Conservation (phyloP, 495 filamentous ascomycete species). For the Trichocladium uniseriatum region DNA sequence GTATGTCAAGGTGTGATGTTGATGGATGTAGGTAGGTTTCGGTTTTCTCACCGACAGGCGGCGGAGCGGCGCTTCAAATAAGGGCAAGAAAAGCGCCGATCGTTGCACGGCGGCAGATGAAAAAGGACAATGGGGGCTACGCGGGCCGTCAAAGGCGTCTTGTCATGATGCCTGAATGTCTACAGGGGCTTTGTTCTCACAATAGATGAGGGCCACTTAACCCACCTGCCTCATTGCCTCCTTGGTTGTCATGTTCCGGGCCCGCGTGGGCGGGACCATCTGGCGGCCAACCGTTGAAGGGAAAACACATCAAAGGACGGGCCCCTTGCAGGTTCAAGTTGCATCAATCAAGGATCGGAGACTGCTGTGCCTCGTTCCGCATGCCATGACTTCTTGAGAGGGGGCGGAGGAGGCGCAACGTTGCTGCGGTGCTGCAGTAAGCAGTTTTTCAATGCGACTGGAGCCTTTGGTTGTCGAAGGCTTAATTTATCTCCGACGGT, state of each 20-base stretch:
- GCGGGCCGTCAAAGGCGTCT: slow-evolving; percentile 1
- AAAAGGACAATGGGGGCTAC: neutral
- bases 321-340: too few relatives aligned
- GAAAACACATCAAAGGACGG: neutral
- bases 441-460: too few relatives aligned
- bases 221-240: neutral
- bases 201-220: neutral
- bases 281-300: slow-evolving; percentile 10
- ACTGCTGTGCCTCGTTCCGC: too few relatives aligned
- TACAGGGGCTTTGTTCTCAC: neutral
- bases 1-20: neutral
- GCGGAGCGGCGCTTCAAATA: neutral
- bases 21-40: neutral
- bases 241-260: neutral
- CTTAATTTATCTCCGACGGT: too few relatives aligned
- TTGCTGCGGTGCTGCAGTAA: too few relatives aligned
- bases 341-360: too few relatives aligned
- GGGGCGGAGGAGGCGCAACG: too few relatives aligned
- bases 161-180: neutral
- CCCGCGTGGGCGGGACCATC: neutral
- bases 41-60: neutral
- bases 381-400: too few relatives aligned
- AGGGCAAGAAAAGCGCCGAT: neutral
- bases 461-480: too few relatives aligned
- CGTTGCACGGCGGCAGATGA: neutral